Conservation (phyloP, 306 rosid genomes). For the Mucuna pruriens region DNA sequence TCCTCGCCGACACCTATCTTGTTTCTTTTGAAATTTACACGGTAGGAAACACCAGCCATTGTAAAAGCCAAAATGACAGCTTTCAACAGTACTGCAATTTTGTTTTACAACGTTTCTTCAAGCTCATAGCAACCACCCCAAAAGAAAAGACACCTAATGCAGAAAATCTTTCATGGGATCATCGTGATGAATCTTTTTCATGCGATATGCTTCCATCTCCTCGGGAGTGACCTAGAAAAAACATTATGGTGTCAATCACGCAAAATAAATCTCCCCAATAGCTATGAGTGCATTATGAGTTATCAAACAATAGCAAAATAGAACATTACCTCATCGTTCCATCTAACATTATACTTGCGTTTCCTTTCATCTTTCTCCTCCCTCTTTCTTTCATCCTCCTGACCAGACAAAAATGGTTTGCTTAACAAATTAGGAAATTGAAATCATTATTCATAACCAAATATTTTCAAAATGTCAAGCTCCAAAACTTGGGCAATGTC, state of each 20-base stretch:
- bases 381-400: constrained; percentile 61
- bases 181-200: constrained; percentile 57
- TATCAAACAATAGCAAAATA: neutral
- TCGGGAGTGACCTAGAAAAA: constrained; percentile 51
- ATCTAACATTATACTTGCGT: constrained; percentile 59
- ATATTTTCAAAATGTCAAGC: neutral
- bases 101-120: neutral
- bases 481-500: neutral
- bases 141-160: constrained; percentile 26
- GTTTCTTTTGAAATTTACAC: constrained; percentile 9
- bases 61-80: neutral
- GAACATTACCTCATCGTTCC: constrained; percentile 58
- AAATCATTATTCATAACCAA: neutral
- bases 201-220: constrained; percentile 62
- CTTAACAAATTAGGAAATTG: neutral
- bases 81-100: neutral
- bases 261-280: neutral
- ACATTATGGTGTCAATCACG: neutral
- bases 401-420: constrained; percentile 2
- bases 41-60: constrained; percentile 7
- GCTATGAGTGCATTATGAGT: neutral
- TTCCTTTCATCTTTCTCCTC: constrained; percentile 76
- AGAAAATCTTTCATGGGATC: constrained; percentile 64
- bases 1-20: neutral
- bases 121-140: neutral